Base-by-base conservation (phyloP, 306 rosid genomes). In the Begonia masoniana region DNA sequence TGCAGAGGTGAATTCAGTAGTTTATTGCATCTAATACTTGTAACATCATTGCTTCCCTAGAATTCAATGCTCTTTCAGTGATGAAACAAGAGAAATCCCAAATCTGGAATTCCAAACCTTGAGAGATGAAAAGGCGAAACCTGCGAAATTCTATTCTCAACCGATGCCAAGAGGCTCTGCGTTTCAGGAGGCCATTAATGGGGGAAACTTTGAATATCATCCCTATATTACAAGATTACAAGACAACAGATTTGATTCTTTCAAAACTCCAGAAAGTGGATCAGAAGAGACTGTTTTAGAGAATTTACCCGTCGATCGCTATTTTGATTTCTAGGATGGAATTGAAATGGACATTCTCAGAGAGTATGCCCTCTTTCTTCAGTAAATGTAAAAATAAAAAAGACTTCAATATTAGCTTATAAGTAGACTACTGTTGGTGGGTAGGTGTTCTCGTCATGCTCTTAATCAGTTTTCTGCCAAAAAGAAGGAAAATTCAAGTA, bases 211-310 rank as follows among this genome's bases (percentile, higher is more conserved):
- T 46, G 35, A 66, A 10, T 35, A 47, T 48, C 68, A 60, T 54
- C 82, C 79, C 8, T 68, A 62, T 51, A 59, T 66, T 51, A 57
- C 26, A 50, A 67, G 64, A 63, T 64, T 68, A 15, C 65, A 64
- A 56, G 88, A 84, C 58, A 79, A 62, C 51, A 74, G 89, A 61
- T 85, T 63, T 71, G 94, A 88, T 61, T 72, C 86, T 48, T 88
- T 88, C 43, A 88, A 85, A 62, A 88, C 97, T 47, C 35, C 6
- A 26, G 62, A 54, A 24, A 36, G 49, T 50, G 24, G 14, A 41
- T 42, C 62, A 13, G 68, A 79, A 4, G 76, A 63, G 13, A 56
- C 46, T 59, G 61, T 12, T 12, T 6, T 23, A 41, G 65, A 45
- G 50, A 13, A 45, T 13, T 10, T 45, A 45, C 48, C 13, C 1